A percentile compares a stretch with the other conserved stretches of the same genome.
These are phyloP conservation scores for Tetrapisispora nanseiensis DNA, from an alignment of 805 yeast species.

Conservation along the genomic window DNA sequence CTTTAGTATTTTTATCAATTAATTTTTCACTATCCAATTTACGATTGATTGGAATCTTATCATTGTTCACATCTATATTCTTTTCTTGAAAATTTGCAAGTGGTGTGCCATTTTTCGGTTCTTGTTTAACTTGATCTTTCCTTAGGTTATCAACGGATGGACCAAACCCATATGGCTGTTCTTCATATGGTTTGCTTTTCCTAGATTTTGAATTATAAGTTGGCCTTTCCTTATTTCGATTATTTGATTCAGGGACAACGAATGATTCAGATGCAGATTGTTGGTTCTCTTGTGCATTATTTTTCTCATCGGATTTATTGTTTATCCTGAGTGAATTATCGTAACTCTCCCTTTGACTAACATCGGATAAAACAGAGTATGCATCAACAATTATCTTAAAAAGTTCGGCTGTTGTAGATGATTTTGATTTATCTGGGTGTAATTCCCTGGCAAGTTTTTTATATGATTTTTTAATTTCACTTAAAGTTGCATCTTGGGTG, in stretches of 20 bases:
- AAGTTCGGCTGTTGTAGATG: slow-evolving; percentile 24
- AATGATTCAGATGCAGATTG: too few relatives aligned
- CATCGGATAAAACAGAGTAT: slow-evolving; percentile 23
- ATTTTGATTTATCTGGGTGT: slow-evolving; percentile 75
- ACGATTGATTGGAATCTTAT: too few relatives aligned
- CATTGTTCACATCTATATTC: too few relatives aligned
- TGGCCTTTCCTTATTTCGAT: too few relatives aligned
- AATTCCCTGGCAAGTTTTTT: slow-evolving; percentile 58
- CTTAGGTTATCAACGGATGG: background rate
- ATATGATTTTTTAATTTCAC: slow-evolving; percentile 63
- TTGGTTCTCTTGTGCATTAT: background rate
- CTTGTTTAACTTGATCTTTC: background rate
- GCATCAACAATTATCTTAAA: slow-evolving; percentile 27
- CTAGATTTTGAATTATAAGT: too few relatives aligned
- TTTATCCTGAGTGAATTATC: background rate
- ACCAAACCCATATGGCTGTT: slow-evolving; percentile 30
- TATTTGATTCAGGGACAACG: too few relatives aligned
- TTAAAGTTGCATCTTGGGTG: slow-evolving; percentile 16
- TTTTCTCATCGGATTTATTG: background rate
- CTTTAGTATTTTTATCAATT: too few relatives aligned
- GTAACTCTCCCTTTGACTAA: slow-evolving; percentile 7
- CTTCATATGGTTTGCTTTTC: slow-evolving; percentile 23
- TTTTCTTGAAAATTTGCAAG: too few relatives aligned
- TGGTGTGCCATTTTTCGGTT: too few relatives aligned
- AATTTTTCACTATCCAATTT: too few relatives aligned